Evolutionary conservation across 306 rosid species (phyloP), one percentile per base, ranked within the genome.

Genomic region (Senna tora): DNA sequence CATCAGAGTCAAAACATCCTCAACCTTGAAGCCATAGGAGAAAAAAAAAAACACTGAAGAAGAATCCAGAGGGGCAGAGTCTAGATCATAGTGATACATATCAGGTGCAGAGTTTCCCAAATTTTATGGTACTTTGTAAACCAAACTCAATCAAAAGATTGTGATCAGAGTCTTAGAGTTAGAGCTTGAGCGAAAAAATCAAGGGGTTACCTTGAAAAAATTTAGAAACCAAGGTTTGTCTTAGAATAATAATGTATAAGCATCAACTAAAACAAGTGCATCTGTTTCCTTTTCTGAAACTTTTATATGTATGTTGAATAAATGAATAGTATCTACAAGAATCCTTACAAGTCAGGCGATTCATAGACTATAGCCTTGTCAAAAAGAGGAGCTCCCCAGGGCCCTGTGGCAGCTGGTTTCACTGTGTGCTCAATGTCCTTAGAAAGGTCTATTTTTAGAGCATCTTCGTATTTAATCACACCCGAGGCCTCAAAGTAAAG

Each of bases 301-400:
- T 67, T 17, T 45, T 5, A 63, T 65, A 47, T 16, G 36, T 79
- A 67, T 25, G 19, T 72, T 55, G 62, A 42, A 43, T 39, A 60
- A 7, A 22, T 14, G 32, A 41, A 73, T 38, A 15, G 50, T 49
- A 74, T 41, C 19, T 51, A 42, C 39, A 62, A 28, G 41, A 65
- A 67, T 67, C 41, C 96, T 89, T 80, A 91, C 99, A 82, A 75
- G 47, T 80, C 87, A 15, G 92, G 62, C 12, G 99, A 88, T 15
- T 86, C 87, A 0, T 84, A 86, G 76, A 82, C 72, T 14, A 95
- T 81, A 59, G 96, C 99, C 88, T 85, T 95, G 90, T 95, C 96
- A 65, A 80, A 95, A 65, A 95, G 85, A 38, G 92, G 97, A 51
- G 97, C 97, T 63, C 97, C 99, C 97, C 97, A 95, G 5, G 99